Evolutionary conservation across 148 eudicot species (phyloP).

Genomic region (Mesembryanthemum crystallinum): DNA sequence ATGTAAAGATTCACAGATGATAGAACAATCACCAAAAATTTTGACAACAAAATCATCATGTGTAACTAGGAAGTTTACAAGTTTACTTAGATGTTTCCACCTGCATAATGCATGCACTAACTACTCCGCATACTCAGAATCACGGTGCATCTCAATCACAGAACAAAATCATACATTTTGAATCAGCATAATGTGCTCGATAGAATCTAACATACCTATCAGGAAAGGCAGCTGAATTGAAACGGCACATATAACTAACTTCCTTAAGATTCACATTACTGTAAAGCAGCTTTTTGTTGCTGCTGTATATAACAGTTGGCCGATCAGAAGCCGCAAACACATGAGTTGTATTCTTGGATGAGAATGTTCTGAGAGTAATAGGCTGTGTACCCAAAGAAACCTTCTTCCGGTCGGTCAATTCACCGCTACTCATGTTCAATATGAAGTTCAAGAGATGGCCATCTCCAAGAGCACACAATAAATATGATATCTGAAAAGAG

Average conservation of each 20-base stretch:
- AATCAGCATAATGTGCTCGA: not conserved
- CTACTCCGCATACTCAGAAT: not conserved
- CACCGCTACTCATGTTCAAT: conserved; percentile 69
- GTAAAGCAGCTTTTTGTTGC: conserved; percentile 92
- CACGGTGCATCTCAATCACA: not conserved
- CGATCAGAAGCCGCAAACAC: conserved; percentile 99
- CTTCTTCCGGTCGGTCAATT: conserved; percentile 81
- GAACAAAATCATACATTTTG: not conserved
- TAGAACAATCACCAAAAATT: too few relatives aligned
- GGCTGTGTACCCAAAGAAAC: conserved; percentile 96
- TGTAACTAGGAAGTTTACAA: not conserved
- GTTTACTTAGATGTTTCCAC: not conserved
- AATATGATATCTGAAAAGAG: conserved; percentile 69
- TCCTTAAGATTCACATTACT: conserved; percentile 97
- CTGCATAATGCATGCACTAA: not conserved
- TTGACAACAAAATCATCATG: too few relatives aligned
- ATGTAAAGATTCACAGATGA: too few relatives aligned
- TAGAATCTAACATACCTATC: conserved; percentile 57
- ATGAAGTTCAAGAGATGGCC: conserved; percentile 91
- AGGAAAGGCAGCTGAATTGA: conserved; percentile 94
- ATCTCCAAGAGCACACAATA: conserved; percentile 96
- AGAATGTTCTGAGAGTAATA: conserved; percentile 81
- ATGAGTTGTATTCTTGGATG: conserved; percentile 88
- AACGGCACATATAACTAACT: conserved; percentile 99
- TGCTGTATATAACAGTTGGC: conserved; percentile 97